Conservation (phyloP, 495 filamentous ascomycete species). For the Bryoglossum gracile region DNA sequence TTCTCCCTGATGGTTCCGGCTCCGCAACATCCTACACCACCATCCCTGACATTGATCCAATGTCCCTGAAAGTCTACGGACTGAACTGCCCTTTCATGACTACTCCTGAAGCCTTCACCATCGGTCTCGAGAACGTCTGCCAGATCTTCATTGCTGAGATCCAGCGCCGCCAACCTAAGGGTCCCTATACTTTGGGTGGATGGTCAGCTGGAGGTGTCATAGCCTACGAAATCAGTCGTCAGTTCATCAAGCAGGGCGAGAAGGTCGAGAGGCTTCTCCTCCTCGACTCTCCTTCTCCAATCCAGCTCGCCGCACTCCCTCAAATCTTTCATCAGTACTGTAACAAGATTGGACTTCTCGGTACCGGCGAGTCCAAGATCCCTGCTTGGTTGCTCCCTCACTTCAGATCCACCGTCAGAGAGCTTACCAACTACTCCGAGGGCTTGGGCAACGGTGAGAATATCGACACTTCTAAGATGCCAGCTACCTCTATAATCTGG, state of each 20-base stretch:
- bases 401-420: constrained; percentile 69
- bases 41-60: constrained; percentile 41
- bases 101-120: constrained; percentile 47
- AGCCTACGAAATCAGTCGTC: constrained; percentile 73
- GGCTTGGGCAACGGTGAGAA: constrained; percentile 42
- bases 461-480: constrained; percentile 40
- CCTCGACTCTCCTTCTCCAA: constrained; percentile 75
- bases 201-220: constrained; percentile 89
- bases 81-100: constrained; percentile 61
- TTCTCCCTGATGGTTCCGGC: constrained; percentile 72
- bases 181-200: constrained; percentile 63
- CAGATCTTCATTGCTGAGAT: constrained; percentile 55
- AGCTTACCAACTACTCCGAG: constrained; percentile 57
- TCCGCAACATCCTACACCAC: constrained; percentile 55
- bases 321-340: constrained; percentile 72
- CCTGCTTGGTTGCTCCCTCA: constrained; percentile 79
- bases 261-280: constrained; percentile 68
- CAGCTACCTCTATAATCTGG: constrained; percentile 68
- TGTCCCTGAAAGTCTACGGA: constrained; percentile 47
- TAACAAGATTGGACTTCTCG: constrained; percentile 71
- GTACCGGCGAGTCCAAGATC: constrained; percentile 49
- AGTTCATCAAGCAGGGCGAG: constrained; percentile 61
- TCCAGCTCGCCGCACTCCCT: constrained; percentile 71
- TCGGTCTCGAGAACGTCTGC: constrained; percentile 48
- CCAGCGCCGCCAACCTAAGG: constrained; percentile 51